These are phyloP conservation scores for Candida boidinii DNA, from an alignment of 805 yeast genomes.

Conservation along the genomic window DNA sequence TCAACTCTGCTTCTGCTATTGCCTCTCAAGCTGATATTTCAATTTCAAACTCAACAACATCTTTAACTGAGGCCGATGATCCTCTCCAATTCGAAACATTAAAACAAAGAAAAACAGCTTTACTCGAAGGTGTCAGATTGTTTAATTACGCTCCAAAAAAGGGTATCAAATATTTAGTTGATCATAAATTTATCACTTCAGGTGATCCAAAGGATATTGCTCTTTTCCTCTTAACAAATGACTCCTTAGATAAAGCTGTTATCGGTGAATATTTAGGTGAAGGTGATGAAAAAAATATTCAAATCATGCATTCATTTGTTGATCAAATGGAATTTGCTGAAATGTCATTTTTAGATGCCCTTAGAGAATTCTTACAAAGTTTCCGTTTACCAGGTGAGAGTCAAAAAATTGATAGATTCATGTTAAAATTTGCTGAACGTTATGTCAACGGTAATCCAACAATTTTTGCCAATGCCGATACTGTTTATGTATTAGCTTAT, in stretches of 20 bases:
- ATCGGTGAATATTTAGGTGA: conserved; percentile 93
- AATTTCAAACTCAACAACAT: conserved; percentile 11
- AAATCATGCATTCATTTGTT: conserved; percentile 89
- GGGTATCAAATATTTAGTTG: conserved; percentile 59
- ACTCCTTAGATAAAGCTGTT: conserved; percentile 71
- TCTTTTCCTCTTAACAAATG: conserved; percentile 52
- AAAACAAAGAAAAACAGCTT: conserved; percentile 74
- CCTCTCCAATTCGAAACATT: conserved; percentile 79
- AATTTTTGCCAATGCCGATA: conserved; percentile 86
- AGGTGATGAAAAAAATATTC: conserved; percentile 67
- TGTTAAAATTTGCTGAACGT: conserved; percentile 94
- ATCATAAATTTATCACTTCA: conserved; percentile 52
- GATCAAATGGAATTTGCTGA: conserved; percentile 73
- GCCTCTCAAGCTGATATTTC: conserved; percentile 16
- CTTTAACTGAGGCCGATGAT: conserved; percentile 36
- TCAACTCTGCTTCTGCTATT: too few relatives aligned
- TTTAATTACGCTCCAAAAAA: conserved; percentile 82
- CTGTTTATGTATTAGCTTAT: conserved; percentile 87
- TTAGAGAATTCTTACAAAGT: conserved; percentile 74
- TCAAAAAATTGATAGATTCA: conserved; percentile 92
- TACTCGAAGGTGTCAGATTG: conserved; percentile 66
- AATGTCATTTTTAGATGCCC: conserved; percentile 71
- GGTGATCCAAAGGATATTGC: conserved; percentile 67
- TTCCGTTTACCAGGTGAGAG: conserved; percentile 98
- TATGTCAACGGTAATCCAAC: conserved; percentile 82